A percentile compares a stretch with the other conserved stretches of the same genome.
Evolutionary conservation across 139 green algal species (phyloP).

Genomic region (Micromonas commoda): DNA sequence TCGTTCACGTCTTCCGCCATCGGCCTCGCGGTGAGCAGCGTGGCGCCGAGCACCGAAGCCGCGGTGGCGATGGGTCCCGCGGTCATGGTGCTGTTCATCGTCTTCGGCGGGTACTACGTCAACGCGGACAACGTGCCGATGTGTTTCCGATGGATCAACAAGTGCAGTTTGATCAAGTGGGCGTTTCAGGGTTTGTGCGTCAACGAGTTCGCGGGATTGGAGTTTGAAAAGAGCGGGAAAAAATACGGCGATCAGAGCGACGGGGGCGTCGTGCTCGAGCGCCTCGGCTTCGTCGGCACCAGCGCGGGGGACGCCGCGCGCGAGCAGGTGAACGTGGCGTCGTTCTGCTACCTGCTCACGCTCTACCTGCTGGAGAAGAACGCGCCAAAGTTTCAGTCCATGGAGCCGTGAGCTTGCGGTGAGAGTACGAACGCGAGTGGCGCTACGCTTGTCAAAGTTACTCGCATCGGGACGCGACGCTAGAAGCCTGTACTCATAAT

Average conservation of each 20-base stretch:
- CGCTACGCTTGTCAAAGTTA: background rate
- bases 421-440: background rate
- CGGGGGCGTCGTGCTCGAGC: background rate
- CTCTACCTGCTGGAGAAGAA: constrained; percentile 10
- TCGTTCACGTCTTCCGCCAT: constrained; percentile 6
- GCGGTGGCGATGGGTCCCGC: constrained; percentile 26
- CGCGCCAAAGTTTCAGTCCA: constrained; percentile 2
- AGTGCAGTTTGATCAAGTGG: constrained; percentile 22
- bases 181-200: constrained; percentile 26
- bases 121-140: constrained; percentile 33
- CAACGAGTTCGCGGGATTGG: constrained; percentile 30
- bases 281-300: background rate
- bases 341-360: constrained; percentile 2
- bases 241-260: background rate
- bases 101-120: constrained; percentile 36
- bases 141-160: constrained; percentile 24
- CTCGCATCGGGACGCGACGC: background rate
- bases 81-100: constrained; percentile 32
- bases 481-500: too few relatives aligned
- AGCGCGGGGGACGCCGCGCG: background rate
- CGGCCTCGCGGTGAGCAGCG: constrained; percentile 13
- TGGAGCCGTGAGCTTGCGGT: background rate
- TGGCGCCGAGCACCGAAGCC: constrained; percentile 15
- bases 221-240: background rate
- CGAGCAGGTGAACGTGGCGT: background rate